Conservation (phyloP, 805 yeast species). For the Candida namnaoensis region DNA sequence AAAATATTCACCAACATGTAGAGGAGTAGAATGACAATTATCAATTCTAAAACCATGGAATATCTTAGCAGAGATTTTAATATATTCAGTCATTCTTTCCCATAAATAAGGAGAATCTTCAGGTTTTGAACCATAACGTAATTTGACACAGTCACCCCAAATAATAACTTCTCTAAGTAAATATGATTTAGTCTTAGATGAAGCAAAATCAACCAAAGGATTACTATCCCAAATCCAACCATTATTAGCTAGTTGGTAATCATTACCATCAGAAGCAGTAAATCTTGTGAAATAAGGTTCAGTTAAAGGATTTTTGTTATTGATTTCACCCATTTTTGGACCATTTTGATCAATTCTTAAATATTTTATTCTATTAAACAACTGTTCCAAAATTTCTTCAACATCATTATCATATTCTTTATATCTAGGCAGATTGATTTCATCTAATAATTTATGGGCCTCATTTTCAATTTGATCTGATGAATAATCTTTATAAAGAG, state of each 20-base stretch:
- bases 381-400: conserved; percentile 53
- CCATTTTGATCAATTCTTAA: conserved; percentile 75
- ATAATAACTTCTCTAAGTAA: conserved; percentile 87
- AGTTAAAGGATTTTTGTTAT: conserved; percentile 49
- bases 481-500: conserved; percentile 22
- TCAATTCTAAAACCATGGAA: conserved; percentile 91
- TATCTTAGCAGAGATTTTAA: conserved; percentile 57
- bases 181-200: conserved; percentile 68
- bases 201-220: conserved; percentile 90
- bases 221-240: conserved; percentile 99
- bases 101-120: conserved; percentile 86
- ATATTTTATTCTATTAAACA: conserved; percentile 69
- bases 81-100: conserved; percentile 78
- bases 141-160: conserved; percentile 96
- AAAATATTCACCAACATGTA: conserved; percentile 86
- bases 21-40: conserved; percentile 93
- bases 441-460: conserved; percentile 56
- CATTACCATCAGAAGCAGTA: conserved; percentile 37
- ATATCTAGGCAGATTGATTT: conserved; percentile 68
- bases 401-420: conserved; percentile 69
- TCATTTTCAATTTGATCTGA: conserved; percentile 25
- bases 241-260: conserved; percentile 79
- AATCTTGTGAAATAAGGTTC: conserved; percentile 88
- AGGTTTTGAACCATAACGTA: conserved; percentile 72
- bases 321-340: conserved; percentile 66